Conservation (phyloP, 1,139 yeast species). For the Debaryomycetaceae sp. region DNA sequence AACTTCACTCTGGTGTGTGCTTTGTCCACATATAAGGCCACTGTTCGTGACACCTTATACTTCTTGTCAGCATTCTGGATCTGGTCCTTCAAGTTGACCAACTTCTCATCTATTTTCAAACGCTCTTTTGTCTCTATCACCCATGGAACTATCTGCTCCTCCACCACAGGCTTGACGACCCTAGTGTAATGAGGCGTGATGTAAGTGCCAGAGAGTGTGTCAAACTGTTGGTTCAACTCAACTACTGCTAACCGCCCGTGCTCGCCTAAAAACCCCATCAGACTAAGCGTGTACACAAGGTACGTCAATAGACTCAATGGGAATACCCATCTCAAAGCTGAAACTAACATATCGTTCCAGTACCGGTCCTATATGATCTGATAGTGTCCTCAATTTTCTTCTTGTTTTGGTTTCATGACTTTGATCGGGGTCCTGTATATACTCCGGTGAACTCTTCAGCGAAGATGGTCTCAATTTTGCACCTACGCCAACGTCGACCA, state of each 20-base stretch:
- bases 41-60: background rate
- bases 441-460: background rate
- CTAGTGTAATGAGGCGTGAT: conserved; percentile 1
- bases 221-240: conserved; percentile 3
- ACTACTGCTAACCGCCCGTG: conserved; percentile 1
- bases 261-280: background rate
- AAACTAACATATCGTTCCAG: background rate
- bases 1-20: background rate
- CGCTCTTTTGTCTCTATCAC: background rate
- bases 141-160: background rate
- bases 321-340: conserved; percentile 2
- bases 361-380: background rate
- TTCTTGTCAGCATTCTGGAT: background rate
- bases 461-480: background rate
- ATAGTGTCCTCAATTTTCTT: background rate
- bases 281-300: conserved; percentile 3
- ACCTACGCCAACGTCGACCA: background rate
- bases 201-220: conserved; percentile 1
- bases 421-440: background rate
- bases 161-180: conserved; percentile 2
- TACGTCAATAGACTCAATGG: conserved; percentile 4
- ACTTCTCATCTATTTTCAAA: background rate
- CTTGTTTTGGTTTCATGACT: background rate
- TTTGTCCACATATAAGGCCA: background rate
- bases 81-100: background rate